Evolutionary conservation across 2,329 filamentous ascomycete genomes (phyloP), one percentile per base, ranked within the genome.

Genomic region (Ophiostoma ulmi): DNA sequence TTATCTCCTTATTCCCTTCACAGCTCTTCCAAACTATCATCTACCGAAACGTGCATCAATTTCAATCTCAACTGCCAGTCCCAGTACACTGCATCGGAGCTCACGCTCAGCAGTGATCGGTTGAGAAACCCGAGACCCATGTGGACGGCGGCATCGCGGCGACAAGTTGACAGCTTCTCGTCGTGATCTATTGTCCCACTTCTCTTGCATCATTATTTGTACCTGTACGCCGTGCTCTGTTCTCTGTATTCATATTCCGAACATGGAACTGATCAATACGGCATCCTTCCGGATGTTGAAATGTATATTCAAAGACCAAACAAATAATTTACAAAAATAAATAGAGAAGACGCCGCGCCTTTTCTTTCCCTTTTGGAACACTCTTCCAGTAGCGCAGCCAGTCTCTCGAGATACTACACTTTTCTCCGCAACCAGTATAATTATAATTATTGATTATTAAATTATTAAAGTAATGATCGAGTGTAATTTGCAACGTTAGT

Each of bases 341-440:
- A 44, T n/a, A 11, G 67, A 48, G 44, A 48, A 20, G 17, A 20
- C 44, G 39, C n/a, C 39, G 70, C 70, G 70, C 67, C 63, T 67
- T 69, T 71, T 71, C 68, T 69, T 71, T 67, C 70, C 70, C 68
- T 22, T 71, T 71, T 71, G 14, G 58, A 68, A 38, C 5, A 58
- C 44, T 61, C 48, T 61, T 58, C 52, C 52, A 58, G 52, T 58
- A 58, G 52, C 52, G 52, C 52, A 26, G 26, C 52, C 52, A 13
- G 8, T 10, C n/a, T n/a, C n/a, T 22, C 52, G n/a, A 58, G 52
- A 58, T 58, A 26, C n/a, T 58, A 38, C 5, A 58, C 44, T 61
- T 38, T 52, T n/a, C 35, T 38, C 52, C 48, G 48, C 69, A 20
- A 8, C 52, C 55, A 44, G 61, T 61, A 11, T 39, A 67, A 67